phyloP scores from a whole-genome alignment of 768 basidiomycete genomes.

The Pleurotus giganteus region DNA sequence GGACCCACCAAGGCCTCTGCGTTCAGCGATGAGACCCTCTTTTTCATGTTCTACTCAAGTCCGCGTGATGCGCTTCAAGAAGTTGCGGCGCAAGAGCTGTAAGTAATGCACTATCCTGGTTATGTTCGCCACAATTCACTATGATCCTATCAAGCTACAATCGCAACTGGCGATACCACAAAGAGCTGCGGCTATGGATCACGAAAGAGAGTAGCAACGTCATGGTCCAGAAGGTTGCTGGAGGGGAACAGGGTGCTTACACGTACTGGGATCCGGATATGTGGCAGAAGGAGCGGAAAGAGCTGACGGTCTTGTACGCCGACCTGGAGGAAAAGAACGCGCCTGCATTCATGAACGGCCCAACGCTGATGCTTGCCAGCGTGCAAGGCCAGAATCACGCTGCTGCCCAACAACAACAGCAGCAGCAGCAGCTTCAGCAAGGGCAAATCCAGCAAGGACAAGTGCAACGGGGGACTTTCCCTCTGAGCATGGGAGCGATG shows the following conservation, averaged over 20 bases:
- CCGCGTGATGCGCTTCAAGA: slow-evolving; percentile 93
- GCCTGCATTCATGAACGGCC: slow-evolving; percentile 57
- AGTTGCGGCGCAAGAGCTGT: slow-evolving; percentile 94
- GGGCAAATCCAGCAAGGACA: slow-evolving; percentile 29
- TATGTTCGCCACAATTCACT: neutral
- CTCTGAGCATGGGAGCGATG: slow-evolving; percentile 52
- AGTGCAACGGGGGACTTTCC: slow-evolving; percentile 42
- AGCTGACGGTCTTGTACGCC: slow-evolving; percentile 71
- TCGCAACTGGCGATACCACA: slow-evolving; percentile 96
- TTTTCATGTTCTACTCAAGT: slow-evolving; percentile 97
- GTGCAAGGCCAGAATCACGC: slow-evolving; percentile 22
- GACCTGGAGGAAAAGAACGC: slow-evolving; percentile 74
- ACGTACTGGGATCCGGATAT: slow-evolving; percentile 87
- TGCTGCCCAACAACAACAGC: slow-evolving; percentile 37
- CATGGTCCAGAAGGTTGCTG: slow-evolving; percentile 73
- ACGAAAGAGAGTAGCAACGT: slow-evolving; percentile 84
- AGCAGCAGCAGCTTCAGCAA: slow-evolving; percentile 27
- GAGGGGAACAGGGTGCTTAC: slow-evolving; percentile 86
- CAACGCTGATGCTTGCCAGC: slow-evolving; percentile 38
- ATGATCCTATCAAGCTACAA: slow-evolving; percentile 60
- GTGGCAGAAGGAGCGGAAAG: slow-evolving; percentile 75
- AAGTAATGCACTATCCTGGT: slow-evolving; percentile 33
- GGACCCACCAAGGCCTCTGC: slow-evolving; percentile 76
- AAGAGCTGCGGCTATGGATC: slow-evolving; percentile 80
- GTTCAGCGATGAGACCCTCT: slow-evolving; percentile 95